Evolutionary conservation across 805 yeast genomes (phyloP).

Genomic region (Starmera quercuum): DNA sequence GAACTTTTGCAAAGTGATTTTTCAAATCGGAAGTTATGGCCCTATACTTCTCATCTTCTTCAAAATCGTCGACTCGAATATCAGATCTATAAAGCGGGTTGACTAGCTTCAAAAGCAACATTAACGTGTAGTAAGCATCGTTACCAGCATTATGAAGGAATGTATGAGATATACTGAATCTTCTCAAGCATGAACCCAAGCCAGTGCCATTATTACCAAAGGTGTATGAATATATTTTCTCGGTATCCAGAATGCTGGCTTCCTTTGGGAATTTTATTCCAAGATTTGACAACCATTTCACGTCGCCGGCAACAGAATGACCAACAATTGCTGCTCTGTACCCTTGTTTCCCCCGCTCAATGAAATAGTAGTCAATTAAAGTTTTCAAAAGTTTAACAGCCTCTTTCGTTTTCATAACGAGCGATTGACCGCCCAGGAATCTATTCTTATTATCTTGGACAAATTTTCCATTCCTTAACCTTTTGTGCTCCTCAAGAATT

Average conservation of each 20-base stretch:
- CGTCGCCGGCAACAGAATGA: constrained; percentile 49
- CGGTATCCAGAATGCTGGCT: constrained; percentile 37
- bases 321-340: constrained; percentile 43
- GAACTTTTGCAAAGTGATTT: not conserved
- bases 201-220: constrained; percentile 34
- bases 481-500: constrained; percentile 34
- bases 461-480: constrained; percentile 40
- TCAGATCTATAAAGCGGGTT: constrained; percentile 34
- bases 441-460: constrained; percentile 47
- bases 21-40: not conserved
- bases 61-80: constrained; percentile 5
- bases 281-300: constrained; percentile 38
- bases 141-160: constrained; percentile 66
- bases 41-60: constrained; percentile 2
- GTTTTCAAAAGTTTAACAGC: constrained; percentile 32
- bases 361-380: constrained; percentile 36
- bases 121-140: constrained; percentile 57
- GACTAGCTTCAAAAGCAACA: constrained; percentile 40
- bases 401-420: constrained; percentile 29
- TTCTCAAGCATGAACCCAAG: constrained; percentile 37
- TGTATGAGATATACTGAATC: constrained; percentile 47
- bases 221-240: constrained; percentile 30
- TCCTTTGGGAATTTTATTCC: constrained; percentile 39
- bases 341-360: constrained; percentile 18
- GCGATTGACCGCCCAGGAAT: constrained; percentile 43